Base-by-base conservation (phyloP, 2,329 filamentous ascomycete species). In the Stenocarpella maydis region DNA sequence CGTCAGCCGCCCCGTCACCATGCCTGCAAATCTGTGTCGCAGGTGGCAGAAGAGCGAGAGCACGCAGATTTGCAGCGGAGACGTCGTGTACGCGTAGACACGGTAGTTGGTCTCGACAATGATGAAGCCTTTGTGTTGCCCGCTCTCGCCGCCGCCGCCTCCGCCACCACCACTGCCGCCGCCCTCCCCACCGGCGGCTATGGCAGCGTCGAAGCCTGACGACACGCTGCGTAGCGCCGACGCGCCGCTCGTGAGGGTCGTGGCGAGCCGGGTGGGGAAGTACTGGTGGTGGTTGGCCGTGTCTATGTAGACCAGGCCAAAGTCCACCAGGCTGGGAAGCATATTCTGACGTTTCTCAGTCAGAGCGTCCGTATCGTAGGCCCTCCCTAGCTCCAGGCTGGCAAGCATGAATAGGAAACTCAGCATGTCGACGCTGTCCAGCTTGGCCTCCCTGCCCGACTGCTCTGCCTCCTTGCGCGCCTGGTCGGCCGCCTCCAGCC, bases 81-180 rank as follows among this genome's bases (percentile, higher is more conserved):
- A 97, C 41, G 92, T 91, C 8, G 97, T 98, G 83, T 99, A 99
- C 39, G 96, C 96, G 82, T 99, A 99, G 74, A 99, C 83, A 31
- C 96, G 92, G 83, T 98, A 98, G 82, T 99, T 99, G 10, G 96
- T 99, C 83, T 99, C 96, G 74, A 99, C 89, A 76, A 99, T 95
- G 77, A 99, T 94, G 82, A 94, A 96, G 72, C 95, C 95, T 75
- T 90, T 90, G 72, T 84, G 81, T 21, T 86, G 83, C 65, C 80
- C 76, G 28, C 79, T 75, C 21, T 76, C 77, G 1, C 80, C 75
- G 28, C 80, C 81, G 24, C 79, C 73, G 50, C 78, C 31, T 76
- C 71, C 79, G 72, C 73, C 76, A 19, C 79, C 74, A 21, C 78
- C 79, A 21, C 88, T 81, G n/a, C 86, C 87, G 5, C 47, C 47